Percentiles rank a stretch among this genome's conserved stretches.
phyloP scores from a whole-genome alignment of 2,329 filamentous ascomycete species.

The Pseudogymnoascus sp. region DNA sequence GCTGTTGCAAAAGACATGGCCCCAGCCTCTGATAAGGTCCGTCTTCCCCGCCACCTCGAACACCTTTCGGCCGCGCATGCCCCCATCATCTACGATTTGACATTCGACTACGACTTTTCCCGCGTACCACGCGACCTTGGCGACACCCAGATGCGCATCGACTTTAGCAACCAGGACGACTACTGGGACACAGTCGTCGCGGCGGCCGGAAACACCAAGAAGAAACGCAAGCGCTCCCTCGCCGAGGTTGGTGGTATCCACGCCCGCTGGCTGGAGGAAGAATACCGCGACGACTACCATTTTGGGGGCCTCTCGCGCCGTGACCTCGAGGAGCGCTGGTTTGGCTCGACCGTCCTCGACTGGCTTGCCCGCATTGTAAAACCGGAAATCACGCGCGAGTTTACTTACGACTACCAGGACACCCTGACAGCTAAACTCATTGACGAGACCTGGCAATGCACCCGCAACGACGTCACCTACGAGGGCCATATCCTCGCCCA shows the following conservation, averaged over 20 bases:
- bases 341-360: slow-evolving; percentile 26
- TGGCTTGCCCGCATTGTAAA: slow-evolving; percentile 27
- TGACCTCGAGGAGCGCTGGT: slow-evolving; percentile 34
- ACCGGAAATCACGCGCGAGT: slow-evolving; percentile 24
- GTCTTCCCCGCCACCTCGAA: slow-evolving; percentile 23
- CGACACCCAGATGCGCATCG: slow-evolving; percentile 29
- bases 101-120: slow-evolving; percentile 30
- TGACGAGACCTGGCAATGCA: slow-evolving; percentile 21
- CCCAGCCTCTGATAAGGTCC: slow-evolving; percentile 17
- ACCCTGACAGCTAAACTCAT: slow-evolving; percentile 22
- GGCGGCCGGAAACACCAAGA: slow-evolving; percentile 18
- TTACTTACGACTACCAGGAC: slow-evolving; percentile 23
- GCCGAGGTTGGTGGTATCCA: slow-evolving; percentile 28
- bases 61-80: neutral
- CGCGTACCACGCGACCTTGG: slow-evolving; percentile 21
- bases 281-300: slow-evolving; percentile 32
- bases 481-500: slow-evolving; percentile 20
- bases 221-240: slow-evolving; percentile 28
- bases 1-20: slow-evolving; percentile 32
- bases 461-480: slow-evolving; percentile 11
- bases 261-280: slow-evolving; percentile 34
- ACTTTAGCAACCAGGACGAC: slow-evolving; percentile 29
- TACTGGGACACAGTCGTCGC: slow-evolving; percentile 26
- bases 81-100: slow-evolving; percentile 24
- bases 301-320: slow-evolving; percentile 21